Percentiles rank a stretch among this genome's conserved stretches.
Conservation (phyloP, 139 green algal species). For the Chlamydomonas eustigma region DNA sequence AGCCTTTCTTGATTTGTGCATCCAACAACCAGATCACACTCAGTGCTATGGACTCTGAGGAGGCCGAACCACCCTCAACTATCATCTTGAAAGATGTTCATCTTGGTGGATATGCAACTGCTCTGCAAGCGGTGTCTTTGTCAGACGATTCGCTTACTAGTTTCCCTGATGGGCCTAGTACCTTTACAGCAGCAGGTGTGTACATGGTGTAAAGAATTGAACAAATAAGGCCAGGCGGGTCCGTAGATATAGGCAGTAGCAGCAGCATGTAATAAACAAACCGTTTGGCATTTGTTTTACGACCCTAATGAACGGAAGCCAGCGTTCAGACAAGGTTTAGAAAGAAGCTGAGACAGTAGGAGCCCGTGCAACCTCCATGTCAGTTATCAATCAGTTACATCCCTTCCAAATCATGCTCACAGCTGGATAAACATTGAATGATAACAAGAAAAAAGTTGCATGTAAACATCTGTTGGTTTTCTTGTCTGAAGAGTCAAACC, state of each 20-base stretch:
- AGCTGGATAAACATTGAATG: neutral
- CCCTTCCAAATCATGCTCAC: neutral
- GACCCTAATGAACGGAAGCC: too few relatives aligned
- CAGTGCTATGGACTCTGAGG: neutral
- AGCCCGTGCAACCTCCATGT: neutral
- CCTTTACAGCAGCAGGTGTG: neutral
- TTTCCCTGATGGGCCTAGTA: neutral
- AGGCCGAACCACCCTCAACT: neutral
- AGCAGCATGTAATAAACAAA: too few relatives aligned
- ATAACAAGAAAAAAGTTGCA: neutral
- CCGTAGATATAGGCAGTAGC: too few relatives aligned
- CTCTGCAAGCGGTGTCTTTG: neutral
- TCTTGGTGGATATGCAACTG: neutral
- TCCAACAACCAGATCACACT: conserved; percentile 13
- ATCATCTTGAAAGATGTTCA: conserved; percentile 6
- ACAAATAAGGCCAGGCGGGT: too few relatives aligned
- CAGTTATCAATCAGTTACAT: neutral
- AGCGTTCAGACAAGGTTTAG: neutral
- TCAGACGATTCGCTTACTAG: neutral
- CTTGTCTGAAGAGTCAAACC: neutral
- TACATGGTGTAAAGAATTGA: too few relatives aligned
- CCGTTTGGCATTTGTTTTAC: too few relatives aligned
- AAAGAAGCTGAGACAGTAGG: neutral
- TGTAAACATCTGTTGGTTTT: neutral
- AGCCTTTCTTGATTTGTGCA: neutral